These are phyloP conservation scores for Boletus vermiculosoides DNA, from an alignment of 768 basidiomycete genomes.

Conservation along the genomic window DNA sequence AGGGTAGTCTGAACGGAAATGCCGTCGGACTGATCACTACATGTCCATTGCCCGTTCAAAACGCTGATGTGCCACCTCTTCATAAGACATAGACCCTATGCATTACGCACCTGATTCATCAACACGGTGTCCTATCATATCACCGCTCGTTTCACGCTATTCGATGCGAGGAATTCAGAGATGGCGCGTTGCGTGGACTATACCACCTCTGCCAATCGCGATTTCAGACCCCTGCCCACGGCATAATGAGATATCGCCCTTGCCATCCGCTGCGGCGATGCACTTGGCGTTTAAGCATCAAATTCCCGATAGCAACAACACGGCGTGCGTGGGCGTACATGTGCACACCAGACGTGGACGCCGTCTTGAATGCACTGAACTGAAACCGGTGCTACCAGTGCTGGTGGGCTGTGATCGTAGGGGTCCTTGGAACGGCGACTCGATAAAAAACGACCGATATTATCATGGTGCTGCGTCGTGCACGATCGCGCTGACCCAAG, in stretches of 20 bases:
- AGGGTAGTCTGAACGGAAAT: background rate
- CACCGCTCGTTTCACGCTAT: background rate
- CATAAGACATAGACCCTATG: background rate
- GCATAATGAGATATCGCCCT: background rate
- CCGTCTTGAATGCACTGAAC: background rate
- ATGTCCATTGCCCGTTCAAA: background rate
- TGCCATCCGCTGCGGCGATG: background rate
- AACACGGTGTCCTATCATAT: background rate
- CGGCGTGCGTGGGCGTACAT: background rate
- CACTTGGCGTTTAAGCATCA: background rate
- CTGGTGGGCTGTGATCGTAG: background rate
- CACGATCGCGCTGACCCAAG: background rate
- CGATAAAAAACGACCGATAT: slow-evolving; percentile 1
- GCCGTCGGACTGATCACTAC: background rate
- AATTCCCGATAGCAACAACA: background rate
- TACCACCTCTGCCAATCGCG: background rate
- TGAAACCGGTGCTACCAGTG: slow-evolving; percentile 1
- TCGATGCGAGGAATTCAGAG: background rate
- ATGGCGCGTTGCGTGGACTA: background rate
- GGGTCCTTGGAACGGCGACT: slow-evolving; percentile 8
- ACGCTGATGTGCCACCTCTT: background rate
- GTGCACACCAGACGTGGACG: background rate
- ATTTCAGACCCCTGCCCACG: background rate
- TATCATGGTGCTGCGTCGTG: slow-evolving; percentile 1
- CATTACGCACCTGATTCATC: background rate